Evolutionary conservation across 768 basidiomycete genomes (phyloP).

Genomic region (Termitomyces sp.): DNA sequence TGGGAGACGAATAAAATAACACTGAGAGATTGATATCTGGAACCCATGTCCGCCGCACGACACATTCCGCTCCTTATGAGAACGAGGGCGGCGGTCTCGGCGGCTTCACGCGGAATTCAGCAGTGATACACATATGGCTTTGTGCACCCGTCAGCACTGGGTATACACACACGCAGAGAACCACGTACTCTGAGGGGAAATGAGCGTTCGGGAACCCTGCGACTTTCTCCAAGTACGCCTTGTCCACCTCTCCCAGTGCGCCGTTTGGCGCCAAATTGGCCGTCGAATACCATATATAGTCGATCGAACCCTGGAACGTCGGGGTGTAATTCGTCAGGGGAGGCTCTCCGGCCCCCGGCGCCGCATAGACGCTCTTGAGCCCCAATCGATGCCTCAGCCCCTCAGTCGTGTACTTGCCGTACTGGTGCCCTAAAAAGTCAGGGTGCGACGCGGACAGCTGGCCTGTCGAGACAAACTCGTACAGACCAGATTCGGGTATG

Average conservation of each 20-base stretch:
- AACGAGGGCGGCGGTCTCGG: constrained; percentile 30
- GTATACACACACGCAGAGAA: background rate
- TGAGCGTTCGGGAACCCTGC: constrained; percentile 97
- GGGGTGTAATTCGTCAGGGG: constrained; percentile 89
- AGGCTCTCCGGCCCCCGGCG: constrained; percentile 35
- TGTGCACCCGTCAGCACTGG: constrained; percentile 1
- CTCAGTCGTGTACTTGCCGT: constrained; percentile 89
- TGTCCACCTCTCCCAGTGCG: constrained; percentile 87
- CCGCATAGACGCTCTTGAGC: constrained; percentile 81
- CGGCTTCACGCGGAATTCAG: constrained; percentile 78
- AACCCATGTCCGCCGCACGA: constrained; percentile 13
- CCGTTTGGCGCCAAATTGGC: constrained; percentile 70
- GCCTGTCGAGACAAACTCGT: constrained; percentile 83
- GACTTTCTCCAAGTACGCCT: constrained; percentile 75
- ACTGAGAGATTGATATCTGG: constrained; percentile 8
- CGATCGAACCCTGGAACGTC: constrained; percentile 79
- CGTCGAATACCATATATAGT: constrained; percentile 91
- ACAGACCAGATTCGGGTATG: constrained; percentile 78
- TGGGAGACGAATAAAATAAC: constrained; percentile 1
- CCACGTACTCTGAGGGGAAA: constrained; percentile 92
- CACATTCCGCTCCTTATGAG: constrained; percentile 13
- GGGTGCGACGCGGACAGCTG: constrained; percentile 65
- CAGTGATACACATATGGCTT: constrained; percentile 69
- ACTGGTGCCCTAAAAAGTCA: constrained; percentile 89
- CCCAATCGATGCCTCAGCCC: constrained; percentile 77